These are phyloP conservation scores for Polygonum aviculare DNA, from an alignment of 148 eudicot genomes.

Conservation along the genomic window DNA sequence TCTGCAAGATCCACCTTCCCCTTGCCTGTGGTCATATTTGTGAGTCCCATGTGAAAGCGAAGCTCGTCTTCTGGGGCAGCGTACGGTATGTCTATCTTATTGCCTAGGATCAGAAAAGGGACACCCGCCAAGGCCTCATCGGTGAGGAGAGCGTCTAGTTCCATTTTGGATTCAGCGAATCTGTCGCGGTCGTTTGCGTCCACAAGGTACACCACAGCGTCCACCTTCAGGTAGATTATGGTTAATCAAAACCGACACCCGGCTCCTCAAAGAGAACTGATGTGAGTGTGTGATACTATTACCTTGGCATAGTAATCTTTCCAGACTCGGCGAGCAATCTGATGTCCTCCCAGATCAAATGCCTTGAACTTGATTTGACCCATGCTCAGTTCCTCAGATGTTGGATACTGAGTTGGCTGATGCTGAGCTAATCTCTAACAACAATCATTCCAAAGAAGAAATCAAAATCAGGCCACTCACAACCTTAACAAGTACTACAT, in stretches of 20 bases:
- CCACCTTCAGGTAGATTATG: constrained; percentile 41
- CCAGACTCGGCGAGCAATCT: constrained; percentile 83
- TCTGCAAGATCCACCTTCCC: constrained; percentile 65
- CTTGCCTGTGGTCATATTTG: constrained; percentile 68
- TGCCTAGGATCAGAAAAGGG: constrained; percentile 73
- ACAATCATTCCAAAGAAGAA: constrained; percentile 6
- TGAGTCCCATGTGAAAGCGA: constrained; percentile 51
- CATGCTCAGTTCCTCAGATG: constrained; percentile 72
- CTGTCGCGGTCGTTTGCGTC: constrained; percentile 82
- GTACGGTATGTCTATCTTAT: constrained; percentile 78
- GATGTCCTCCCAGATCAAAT: constrained; percentile 79
- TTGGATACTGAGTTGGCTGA: constrained; percentile 77
- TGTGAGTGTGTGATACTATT: neutral
- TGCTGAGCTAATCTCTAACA: constrained; percentile 63
- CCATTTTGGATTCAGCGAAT: constrained; percentile 75
- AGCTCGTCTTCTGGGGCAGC: constrained; percentile 87
- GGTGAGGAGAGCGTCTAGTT: constrained; percentile 77
- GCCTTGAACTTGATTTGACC: constrained; percentile 78
- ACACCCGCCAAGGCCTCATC: constrained; percentile 69
- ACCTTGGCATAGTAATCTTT: constrained; percentile 84
- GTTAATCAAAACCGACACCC: neutral
- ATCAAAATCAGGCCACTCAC: neutral
- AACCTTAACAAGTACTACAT: neutral
- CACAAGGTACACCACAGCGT: constrained; percentile 77
- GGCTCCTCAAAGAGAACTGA: neutral